phyloP scores from a whole-genome alignment of 73 alveolate genomes.

The Paramecium tetraurelia region DNA sequence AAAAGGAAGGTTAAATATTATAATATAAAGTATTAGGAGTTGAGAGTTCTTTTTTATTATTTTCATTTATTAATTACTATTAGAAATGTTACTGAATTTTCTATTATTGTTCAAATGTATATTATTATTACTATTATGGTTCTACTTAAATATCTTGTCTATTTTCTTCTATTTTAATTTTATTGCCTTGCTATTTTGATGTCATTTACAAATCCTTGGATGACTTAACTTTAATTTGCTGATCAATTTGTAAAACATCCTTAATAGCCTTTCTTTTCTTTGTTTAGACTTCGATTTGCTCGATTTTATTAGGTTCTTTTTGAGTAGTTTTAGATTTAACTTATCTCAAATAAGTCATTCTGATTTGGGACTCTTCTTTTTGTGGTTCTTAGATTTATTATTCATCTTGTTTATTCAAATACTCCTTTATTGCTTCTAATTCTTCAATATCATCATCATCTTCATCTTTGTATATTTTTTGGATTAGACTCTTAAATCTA shows the following conservation, averaged over 20 bases:
- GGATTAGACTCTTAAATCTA: conserved; percentile 41
- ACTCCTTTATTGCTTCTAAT: conserved; percentile 6
- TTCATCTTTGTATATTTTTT: conserved; percentile 39
- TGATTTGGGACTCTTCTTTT: background rate
- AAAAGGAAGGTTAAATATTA: background rate
- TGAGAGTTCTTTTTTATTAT: background rate
- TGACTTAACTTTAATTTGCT: background rate
- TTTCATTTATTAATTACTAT: background rate
- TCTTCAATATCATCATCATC: conserved; percentile 52
- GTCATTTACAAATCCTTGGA: background rate
- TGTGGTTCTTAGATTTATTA: background rate
- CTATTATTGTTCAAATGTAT: background rate
- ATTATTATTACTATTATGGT: background rate
- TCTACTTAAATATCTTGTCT: background rate
- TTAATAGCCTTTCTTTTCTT: background rate
- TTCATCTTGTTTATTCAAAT: background rate
- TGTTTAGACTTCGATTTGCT: background rate
- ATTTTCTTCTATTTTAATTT: background rate
- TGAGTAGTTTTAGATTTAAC: background rate
- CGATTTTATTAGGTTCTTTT: background rate
- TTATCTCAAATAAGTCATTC: background rate
- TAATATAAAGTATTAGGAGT: background rate
- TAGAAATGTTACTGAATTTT: background rate
- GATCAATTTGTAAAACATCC: background rate
- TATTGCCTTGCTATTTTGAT: background rate